phyloP scores from a whole-genome alignment of 1,284 basidiomycete species.

The Golubevia sp. region DNA sequence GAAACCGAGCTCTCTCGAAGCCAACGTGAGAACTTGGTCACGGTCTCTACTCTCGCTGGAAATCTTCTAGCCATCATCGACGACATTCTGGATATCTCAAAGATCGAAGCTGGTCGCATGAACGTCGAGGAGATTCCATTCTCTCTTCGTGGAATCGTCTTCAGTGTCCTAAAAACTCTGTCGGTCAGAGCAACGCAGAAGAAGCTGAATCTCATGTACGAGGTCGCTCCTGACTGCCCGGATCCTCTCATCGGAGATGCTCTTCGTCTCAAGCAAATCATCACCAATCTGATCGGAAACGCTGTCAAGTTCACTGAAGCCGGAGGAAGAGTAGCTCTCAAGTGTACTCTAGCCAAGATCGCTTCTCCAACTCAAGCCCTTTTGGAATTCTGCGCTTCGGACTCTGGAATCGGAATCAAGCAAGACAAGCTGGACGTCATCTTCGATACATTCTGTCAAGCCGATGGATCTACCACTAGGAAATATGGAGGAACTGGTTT shows the following conservation, averaged over 20 bases:
- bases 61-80: slow-evolving; percentile 90
- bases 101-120: slow-evolving; percentile 91
- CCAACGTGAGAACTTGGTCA: slow-evolving; percentile 90
- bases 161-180: slow-evolving; percentile 95
- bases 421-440: slow-evolving; percentile 98
- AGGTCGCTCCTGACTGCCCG: slow-evolving; percentile 92
- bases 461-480: slow-evolving; percentile 74
- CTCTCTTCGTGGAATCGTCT: slow-evolving; percentile 94
- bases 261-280: slow-evolving; percentile 68
- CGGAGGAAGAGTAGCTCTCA: slow-evolving; percentile 89
- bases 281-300: slow-evolving; percentile 54
- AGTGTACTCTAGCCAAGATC: slow-evolving; percentile 73
- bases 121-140: slow-evolving; percentile 99
- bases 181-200: slow-evolving; percentile 98
- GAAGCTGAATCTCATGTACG: slow-evolving; percentile 94
- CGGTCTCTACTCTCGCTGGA: slow-evolving; percentile 92
- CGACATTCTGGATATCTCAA: slow-evolving; percentile 60
- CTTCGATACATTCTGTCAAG: slow-evolving; percentile 99
- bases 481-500: slow-evolving; percentile 98
- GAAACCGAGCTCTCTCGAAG: slow-evolving; percentile 87
- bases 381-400: slow-evolving; percentile 94
- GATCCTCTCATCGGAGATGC: slow-evolving; percentile 98
- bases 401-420: slow-evolving; percentile 98
- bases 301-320: slow-evolving; percentile 74
- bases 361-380: slow-evolving; percentile 77